Base-by-base conservation (phyloP, 2,329 filamentous ascomycete genomes). In the Xylariaceae sp. region DNA sequence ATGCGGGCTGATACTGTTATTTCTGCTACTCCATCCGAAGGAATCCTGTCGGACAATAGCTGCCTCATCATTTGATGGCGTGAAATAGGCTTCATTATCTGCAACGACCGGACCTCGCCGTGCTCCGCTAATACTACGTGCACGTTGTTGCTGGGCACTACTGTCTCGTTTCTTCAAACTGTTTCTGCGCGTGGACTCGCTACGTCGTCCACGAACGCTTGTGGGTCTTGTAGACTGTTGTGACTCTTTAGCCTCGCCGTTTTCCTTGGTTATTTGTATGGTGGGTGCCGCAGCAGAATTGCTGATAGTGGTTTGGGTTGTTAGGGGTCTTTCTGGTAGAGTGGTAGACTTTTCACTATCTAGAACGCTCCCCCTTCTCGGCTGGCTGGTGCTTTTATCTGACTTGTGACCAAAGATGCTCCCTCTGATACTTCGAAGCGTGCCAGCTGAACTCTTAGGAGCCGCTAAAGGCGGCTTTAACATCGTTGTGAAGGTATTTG, bases 201-300 rank as follows among this genome's bases (percentile, higher is more conserved):
- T 83, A 57, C 79, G 75, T 43, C 75, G 73, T 17, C 71, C 58
- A 67, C 76, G 75, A 63, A 76, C 70, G 29, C 74, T 75, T 4
- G 72, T 65, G 4, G 78, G 73, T 46, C 72, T 74, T 46, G 69
- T 66, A 43, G 75, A 69, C 14, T 66, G 69, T 9, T 70, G 67
- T 21, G 66, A 62, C 21, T 79, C 79, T 65, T 66, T 72, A 52
- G 62, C 68, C 64, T 73, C 76, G 53, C 75, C 83, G 65, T 75
- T 82, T 53, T 91, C 89, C 56, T 85, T 84, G 0, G 87, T 95
- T 23, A 96, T 82, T 54, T 95, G 90, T 59, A 96, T 93, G 1
- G 86, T 82, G 2, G 92, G 91, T 41, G 84, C 77, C 16, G 81
- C 75, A 11, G 87, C 85, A 28, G 87, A 81, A 17, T 68, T 69